phyloP scores from a whole-genome alignment of 2,329 filamentous ascomycete species.

The Colletotrichum liaoningense region DNA sequence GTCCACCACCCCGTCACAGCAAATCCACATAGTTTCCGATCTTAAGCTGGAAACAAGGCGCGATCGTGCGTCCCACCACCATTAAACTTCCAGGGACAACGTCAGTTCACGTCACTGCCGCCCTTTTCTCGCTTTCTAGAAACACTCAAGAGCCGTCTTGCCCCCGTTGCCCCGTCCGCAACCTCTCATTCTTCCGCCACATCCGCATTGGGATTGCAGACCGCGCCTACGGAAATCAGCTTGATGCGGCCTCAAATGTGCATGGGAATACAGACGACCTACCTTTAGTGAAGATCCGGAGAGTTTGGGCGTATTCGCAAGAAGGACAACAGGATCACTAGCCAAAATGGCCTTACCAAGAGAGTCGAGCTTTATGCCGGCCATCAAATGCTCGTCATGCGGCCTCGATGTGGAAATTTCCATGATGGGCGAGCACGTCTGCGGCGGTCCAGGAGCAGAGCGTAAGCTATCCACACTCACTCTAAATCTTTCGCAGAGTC shows the following conservation, averaged over 20 bases:
- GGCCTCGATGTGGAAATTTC: conserved; percentile 83
- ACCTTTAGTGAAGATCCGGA: conserved; percentile 10
- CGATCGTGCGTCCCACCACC: conserved; percentile 12
- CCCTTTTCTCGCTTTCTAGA: conserved; percentile 20
- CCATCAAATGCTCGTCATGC: conserved; percentile 90
- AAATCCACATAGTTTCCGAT: conserved; percentile 32
- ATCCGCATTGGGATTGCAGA: conserved; percentile 10
- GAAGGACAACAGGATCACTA: conserved; percentile 26
- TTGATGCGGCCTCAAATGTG: conserved; percentile 30
- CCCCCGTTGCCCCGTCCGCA: conserved; percentile 3
- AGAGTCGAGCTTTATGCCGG: conserved; percentile 79
- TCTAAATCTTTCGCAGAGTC: conserved; percentile 25
- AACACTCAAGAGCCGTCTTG: conserved; percentile 29
- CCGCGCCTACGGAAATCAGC: conserved; percentile 9
- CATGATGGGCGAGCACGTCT: conserved; percentile 87
- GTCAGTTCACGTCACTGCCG: conserved; percentile 29
- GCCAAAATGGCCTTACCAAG: conserved; percentile 63
- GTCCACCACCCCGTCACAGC: conserved; percentile 21
- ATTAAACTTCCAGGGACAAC: conserved; percentile 16
- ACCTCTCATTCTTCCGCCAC: neutral
- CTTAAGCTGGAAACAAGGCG: conserved; percentile 31
- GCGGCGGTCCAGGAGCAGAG: conserved; percentile 60
- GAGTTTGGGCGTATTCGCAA: neutral
- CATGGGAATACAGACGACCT: conserved; percentile 11
- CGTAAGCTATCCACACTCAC: conserved; percentile 46